phyloP scores from a whole-genome alignment of 2,329 filamentous ascomycete genomes.

The Calonectria leucothoes region DNA sequence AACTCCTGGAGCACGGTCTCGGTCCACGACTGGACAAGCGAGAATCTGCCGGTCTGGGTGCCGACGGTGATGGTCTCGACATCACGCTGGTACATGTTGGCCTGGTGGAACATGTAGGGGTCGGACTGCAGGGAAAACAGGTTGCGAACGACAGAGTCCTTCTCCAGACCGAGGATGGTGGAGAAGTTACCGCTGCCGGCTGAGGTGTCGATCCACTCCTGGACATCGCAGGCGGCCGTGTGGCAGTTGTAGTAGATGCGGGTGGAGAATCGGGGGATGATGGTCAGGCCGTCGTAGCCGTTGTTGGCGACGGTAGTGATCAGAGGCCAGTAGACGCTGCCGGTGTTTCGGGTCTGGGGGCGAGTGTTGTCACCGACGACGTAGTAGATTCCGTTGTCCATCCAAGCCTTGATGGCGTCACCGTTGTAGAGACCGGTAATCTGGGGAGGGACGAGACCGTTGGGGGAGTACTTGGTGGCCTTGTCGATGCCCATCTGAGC shows the following conservation, averaged over 20 bases:
- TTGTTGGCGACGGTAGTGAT: conserved; percentile 29
- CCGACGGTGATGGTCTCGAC: conserved; percentile 24
- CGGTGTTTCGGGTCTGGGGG: conserved; percentile 4
- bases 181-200: conserved; percentile 21
- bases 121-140: conserved; percentile 21
- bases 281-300: conserved; percentile 25
- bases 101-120: conserved; percentile 35
- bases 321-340: conserved; percentile 30
- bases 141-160: background rate
- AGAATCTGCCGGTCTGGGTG: conserved; percentile 24
- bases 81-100: conserved; percentile 28
- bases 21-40: conserved; percentile 27
- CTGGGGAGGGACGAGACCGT: conserved; percentile 30
- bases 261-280: conserved; percentile 29
- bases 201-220: conserved; percentile 33
- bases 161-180: background rate
- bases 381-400: conserved; percentile 27
- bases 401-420: conserved; percentile 31
- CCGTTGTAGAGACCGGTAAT: conserved; percentile 33
- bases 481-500: conserved; percentile 32
- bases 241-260: conserved; percentile 35
- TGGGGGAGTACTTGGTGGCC: conserved; percentile 22
- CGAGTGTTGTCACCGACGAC: conserved; percentile 35
- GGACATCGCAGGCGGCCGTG: conserved; percentile 23
- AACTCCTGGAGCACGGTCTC: conserved; percentile 31